Conservation (phyloP, 345 rosid genomes). For the Nephelium lappaceum region DNA sequence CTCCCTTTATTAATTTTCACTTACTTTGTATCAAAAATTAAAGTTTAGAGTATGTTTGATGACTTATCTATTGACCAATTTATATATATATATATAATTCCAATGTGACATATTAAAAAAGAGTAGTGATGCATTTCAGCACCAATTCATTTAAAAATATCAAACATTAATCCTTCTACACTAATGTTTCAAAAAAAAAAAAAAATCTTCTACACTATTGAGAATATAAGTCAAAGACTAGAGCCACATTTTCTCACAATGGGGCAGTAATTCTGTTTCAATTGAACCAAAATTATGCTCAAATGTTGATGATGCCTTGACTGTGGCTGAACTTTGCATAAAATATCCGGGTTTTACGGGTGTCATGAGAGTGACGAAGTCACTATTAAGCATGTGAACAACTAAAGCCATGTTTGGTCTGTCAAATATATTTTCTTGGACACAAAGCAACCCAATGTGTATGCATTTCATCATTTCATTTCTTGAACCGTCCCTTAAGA, state of each 20-base stretch:
- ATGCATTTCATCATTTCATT: slow-evolving; percentile 4
- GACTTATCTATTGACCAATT: too few species aligned
- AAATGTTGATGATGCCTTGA: slow-evolving; percentile 2
- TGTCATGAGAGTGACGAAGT: slow-evolving; percentile 24
- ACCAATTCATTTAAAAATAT: background rate
- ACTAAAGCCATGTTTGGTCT: slow-evolving; percentile 42
- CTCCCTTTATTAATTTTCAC: too few species aligned
- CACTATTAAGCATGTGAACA: slow-evolving; percentile 37
- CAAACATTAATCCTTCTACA: too few species aligned
- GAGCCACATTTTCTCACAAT: slow-evolving; percentile 22
- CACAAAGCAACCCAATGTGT: slow-evolving; percentile 35
- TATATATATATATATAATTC: too few species aligned
- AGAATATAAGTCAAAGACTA: slow-evolving; percentile 25
- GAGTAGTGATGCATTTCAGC: background rate
- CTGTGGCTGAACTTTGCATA: background rate
- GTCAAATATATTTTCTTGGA: slow-evolving; percentile 28
- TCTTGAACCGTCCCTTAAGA: background rate
- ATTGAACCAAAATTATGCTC: background rate
- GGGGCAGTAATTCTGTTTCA: background rate
- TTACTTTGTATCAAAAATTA: too few species aligned
- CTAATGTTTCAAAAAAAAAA: too few species aligned
- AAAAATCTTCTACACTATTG: background rate
- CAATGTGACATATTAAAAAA: background rate
- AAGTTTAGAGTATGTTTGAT: too few species aligned
- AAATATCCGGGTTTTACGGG: slow-evolving; percentile 35